phyloP scores from a whole-genome alignment of 768 basidiomycete species.

The Tulasnella sp. region DNA sequence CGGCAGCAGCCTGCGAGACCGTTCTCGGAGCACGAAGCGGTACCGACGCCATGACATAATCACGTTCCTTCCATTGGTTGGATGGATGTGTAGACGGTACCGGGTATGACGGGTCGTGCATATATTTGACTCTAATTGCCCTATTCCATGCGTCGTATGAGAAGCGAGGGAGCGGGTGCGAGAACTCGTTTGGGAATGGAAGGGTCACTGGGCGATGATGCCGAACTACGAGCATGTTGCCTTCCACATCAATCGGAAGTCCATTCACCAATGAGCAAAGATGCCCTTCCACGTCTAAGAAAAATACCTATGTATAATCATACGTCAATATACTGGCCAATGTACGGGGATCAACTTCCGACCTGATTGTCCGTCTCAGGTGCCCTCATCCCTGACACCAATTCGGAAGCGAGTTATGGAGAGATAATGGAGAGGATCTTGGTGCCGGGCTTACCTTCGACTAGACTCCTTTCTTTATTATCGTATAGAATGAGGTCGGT shows the following conservation, averaged over 20 bases:
- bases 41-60: conserved; percentile 53
- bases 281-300: conserved; percentile 65
- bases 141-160: conserved; percentile 43
- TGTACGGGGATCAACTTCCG: background rate
- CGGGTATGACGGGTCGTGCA: conserved; percentile 55
- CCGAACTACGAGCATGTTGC: conserved; percentile 55
- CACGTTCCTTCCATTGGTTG: conserved; percentile 45
- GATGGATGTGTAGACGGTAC: conserved; percentile 27
- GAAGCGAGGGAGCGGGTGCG: conserved; percentile 55
- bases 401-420: background rate
- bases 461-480: conserved; percentile 63
- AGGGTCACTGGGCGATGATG: conserved; percentile 65
- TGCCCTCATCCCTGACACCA: conserved; percentile 45
- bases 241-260: conserved; percentile 74
- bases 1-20: conserved; percentile 54
- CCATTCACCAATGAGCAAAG: conserved; percentile 70
- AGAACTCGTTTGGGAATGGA: conserved; percentile 68
- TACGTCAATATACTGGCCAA: no score
- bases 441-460: conserved; percentile 74
- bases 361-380: conserved; percentile 70
- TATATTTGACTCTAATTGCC: conserved; percentile 51
- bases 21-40: conserved; percentile 59
- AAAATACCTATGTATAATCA: conserved; percentile 52
- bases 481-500: conserved; percentile 56
- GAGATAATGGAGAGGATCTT: background rate